Evolutionary conservation across 805 yeast genomes (phyloP).

Genomic region (Myxozyma nipponensis): DNA sequence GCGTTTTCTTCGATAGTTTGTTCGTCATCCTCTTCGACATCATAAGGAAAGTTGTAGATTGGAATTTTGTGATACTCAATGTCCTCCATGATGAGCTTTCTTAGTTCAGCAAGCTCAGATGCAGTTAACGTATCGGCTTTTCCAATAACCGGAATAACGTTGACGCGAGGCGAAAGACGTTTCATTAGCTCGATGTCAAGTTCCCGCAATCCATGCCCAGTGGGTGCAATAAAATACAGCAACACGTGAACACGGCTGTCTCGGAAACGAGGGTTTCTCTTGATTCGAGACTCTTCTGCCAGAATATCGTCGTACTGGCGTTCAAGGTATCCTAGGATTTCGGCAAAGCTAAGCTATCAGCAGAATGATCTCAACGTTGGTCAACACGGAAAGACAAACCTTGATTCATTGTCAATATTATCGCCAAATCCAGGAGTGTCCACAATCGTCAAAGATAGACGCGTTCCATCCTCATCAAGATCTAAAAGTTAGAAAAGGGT

Average conservation of each 20-base stretch:
- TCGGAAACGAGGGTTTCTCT: constrained; percentile 63
- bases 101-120: constrained; percentile 54
- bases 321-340: constrained; percentile 59
- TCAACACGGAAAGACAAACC: constrained; percentile 36
- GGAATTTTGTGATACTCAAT: constrained; percentile 56
- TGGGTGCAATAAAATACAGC: constrained; percentile 69
- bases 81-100: constrained; percentile 53
- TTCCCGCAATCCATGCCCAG: constrained; percentile 55
- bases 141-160: constrained; percentile 77
- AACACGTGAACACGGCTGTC: constrained; percentile 77
- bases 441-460: constrained; percentile 54
- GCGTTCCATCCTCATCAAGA: constrained; percentile 52
- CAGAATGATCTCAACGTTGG: background rate
- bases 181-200: constrained; percentile 71
- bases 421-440: constrained; percentile 80
- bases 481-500: constrained; percentile 39
- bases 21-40: constrained; percentile 52
- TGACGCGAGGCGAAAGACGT: constrained; percentile 64
- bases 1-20: constrained; percentile 36
- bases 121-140: constrained; percentile 76
- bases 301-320: constrained; percentile 68
- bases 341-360: constrained; percentile 32
- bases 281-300: constrained; percentile 69
- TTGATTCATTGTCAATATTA: constrained; percentile 58
- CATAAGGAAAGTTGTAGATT: constrained; percentile 69